phyloP scores from a whole-genome alignment of 2,329 filamentous ascomycete species.

The Capronia coronata region DNA sequence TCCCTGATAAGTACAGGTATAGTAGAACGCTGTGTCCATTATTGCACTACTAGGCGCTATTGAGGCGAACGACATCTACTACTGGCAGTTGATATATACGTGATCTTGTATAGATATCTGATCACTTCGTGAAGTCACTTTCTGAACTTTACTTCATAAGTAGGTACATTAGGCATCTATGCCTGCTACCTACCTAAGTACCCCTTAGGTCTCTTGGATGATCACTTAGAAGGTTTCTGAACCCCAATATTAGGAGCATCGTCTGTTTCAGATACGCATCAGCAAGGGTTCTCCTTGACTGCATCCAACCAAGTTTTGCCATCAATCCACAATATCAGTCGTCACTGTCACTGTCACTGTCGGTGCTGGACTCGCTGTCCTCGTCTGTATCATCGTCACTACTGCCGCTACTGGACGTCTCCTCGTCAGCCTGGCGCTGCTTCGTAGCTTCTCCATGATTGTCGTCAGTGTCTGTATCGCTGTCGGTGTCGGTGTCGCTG shows the following conservation, averaged over 20 bases:
- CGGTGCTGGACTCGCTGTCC: constrained; percentile 11
- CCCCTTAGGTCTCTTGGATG: too few species aligned
- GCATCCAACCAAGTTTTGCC: not conserved
- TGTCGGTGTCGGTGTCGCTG: constrained; percentile 27
- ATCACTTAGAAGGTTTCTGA: not conserved
- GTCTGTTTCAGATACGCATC: not conserved
- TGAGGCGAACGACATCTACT: not conserved
- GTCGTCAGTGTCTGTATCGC: constrained; percentile 14
- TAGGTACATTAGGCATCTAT: too few species aligned
- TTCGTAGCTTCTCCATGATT: not conserved
- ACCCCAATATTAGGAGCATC: not conserved
- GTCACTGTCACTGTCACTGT: constrained; percentile 1
- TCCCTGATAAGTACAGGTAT: too few species aligned
- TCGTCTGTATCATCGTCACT: constrained; percentile 59
- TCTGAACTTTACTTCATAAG: not conserved
- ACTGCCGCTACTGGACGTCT: constrained; percentile 76
- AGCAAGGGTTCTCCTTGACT: not conserved
- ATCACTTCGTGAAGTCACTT: not conserved
- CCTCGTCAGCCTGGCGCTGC: constrained; percentile 59
- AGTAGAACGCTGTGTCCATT: too few species aligned
- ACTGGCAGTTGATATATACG: too few species aligned
- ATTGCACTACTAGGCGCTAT: not conserved
- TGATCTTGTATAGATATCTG: too few species aligned
- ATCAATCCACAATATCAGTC: not conserved
- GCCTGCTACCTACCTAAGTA: too few species aligned